Evolutionary conservation across 108 stramenopile genomes (phyloP), one percentile per base, ranked within the genome.

Genomic region (Cyclotella sp.): DNA sequence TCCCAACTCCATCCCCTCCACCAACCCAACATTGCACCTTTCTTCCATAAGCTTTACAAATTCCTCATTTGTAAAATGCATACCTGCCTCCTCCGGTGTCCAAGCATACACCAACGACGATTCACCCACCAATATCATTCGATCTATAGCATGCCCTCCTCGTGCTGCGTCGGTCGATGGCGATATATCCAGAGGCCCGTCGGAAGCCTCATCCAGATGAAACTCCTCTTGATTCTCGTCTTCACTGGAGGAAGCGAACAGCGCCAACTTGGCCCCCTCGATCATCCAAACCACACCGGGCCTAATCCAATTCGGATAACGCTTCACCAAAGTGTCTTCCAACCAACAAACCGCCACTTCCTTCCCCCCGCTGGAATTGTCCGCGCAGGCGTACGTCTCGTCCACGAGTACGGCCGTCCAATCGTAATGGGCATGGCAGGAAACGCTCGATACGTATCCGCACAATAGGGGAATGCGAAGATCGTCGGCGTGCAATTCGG

Each of bases 261-360:
- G 82, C 21, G 68, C 80, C 76, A 71, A 81, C 65, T 62, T 87
- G 45, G 72, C 72, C 47, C 79, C 76, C 73, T 76, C 62, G 39
- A 89, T 22, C 78, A 85, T 79, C 86, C 86, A 88, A 42, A 88
- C 87, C 22, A 77, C 85, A n/a, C 89, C 89, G 0, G 83, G 79
- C 18, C 89, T 67, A 34, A 88, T 76, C 81, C 76, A 78, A 39
- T 16, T 39, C 5, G 76, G 39, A 73, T 82, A 51, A 42, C 72
- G 64, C 46, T 78, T 82, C 62, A 82, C 81, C 34, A 82, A 46
- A 24, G 71, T 26, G 19, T 77, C 81, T 61, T 82, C 81, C 41
- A 82, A 39, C 81, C 81, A 82, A 45, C 81, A 77, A 4, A 34
- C 34, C 15, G 72, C 40, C 10, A 66, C 53, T 22, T 72, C 78